Base-by-base conservation (phyloP, 352 stramenopile genomes). In the Phytophthora kernoviae region DNA sequence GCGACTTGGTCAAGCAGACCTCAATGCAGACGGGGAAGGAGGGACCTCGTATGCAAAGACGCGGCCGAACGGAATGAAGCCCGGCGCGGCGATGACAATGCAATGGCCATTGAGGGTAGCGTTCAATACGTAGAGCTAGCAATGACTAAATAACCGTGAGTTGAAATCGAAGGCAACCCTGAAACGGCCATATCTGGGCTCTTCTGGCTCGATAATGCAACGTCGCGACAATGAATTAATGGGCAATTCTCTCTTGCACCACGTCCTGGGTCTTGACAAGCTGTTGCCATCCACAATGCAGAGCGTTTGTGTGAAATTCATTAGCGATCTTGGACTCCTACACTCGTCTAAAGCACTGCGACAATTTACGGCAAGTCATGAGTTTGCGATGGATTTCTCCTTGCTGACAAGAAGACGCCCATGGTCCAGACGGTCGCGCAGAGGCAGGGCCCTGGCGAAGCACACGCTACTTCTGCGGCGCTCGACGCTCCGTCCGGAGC, bases 21-120 rank as follows among this genome's bases (percentile, higher is more conserved):
- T 5, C 37, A 42, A 46, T 37, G 44, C 60, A 73, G 65, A 73
- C 65, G 65, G 69, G 60, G 65, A 73, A 73, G 54, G 65, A 73
- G 54, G 65, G 65, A 73, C 43, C 39, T 54, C 62, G 15, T 12
- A 18, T 62, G 34, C 59, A 73, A 39, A 69, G 22, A 73, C 47
- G 52, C 44, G 64, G 22, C 52, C 24, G 24, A 30, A 6, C 24
- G 24, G 24, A 30, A 30, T 30, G 24, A 30, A 30, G 24, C 3
- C 24, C 24, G 24, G 3, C 24, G 24, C 6, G 6, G 24, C 24
- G 6, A 50, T 46, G 54, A 62, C 54, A 62, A 49, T 62, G 24
- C n/a, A n/a, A n/a, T n/a, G n/a, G n/a, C n/a, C n/a, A n/a, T n/a
- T n/a, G n/a, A n/a, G n/a, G n/a, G n/a, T n/a, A n/a, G n/a, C n/a